Base-by-base conservation (phyloP, 495 filamentous ascomycete species). In the Hypomontagnella monticulosa region DNA sequence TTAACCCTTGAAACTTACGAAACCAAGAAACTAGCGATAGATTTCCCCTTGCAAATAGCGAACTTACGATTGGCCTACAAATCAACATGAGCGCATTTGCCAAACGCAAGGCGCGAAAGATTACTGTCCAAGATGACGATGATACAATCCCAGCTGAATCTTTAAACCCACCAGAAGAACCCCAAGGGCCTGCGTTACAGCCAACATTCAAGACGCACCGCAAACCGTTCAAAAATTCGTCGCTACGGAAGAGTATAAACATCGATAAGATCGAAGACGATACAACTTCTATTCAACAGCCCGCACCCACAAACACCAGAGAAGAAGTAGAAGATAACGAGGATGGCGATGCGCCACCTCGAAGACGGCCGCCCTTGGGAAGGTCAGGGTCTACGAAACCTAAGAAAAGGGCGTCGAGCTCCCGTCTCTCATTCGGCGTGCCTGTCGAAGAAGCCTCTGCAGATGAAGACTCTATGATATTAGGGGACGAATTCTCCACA, bases 401-500 rank as follows among this genome's bases (percentile, higher is more conserved):
- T 6, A 91, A 91, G 72, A 81, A 86, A 56, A 89, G 88, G 60
- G 85, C 85, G 20, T 84, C 87, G 16, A 82, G 86, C 3, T 87
- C 89, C 20, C 78, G 89, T 9, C 85, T 96, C 27, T 95, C 93
- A 0, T 96, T 97, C 70, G 89, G 87, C 3, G 81, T 86, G 0
- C 85, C 84, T 16, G 84, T 85, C 41, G 85, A 83, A 16, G 71
- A 84, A 19, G 80, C 84, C 47, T 84, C 78, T 10, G 82, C 81
- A 15, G 84, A 84, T 0, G 81, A 70, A 18, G 77, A 76, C 50
- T 71, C 84, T 32, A 73, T 73, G 58, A 46, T 73, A 16, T 27
- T 73, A 36, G 81, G 81, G 42, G 80, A 82, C 30, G 84, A 86
- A 61, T 78, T 88, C 0, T 84, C 89, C 51, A 82, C 85, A 3